These are phyloP conservation scores for Podospora didyma DNA, from an alignment of 495 filamentous ascomycete species.

Conservation along the genomic window DNA sequence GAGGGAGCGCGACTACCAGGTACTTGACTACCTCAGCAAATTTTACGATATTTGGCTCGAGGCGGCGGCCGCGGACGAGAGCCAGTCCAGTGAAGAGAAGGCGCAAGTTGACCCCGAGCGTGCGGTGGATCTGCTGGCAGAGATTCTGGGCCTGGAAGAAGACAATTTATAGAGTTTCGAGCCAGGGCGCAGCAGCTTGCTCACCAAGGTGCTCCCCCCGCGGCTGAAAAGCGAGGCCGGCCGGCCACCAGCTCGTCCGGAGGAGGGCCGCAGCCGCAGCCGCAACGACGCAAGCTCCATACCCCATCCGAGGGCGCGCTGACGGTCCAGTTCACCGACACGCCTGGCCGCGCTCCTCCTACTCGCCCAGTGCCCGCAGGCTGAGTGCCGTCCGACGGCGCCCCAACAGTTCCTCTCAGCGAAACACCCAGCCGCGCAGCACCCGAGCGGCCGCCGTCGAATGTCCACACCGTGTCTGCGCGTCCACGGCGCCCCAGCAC, in stretches of 20 bases:
- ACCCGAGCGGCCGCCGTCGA: neutral
- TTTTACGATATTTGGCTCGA: constrained; percentile 1
- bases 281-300: neutral
- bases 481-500: neutral
- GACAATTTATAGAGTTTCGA: constrained; percentile 1
- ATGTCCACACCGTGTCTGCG: neutral
- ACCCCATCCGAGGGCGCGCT: neutral
- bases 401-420: constrained; percentile 1
- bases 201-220: neutral
- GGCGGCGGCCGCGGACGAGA: constrained; percentile 1
- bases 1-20: neutral
- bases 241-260: neutral
- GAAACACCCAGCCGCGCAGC: neutral
- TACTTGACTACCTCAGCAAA: constrained; percentile 1
- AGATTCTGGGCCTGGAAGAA: neutral
- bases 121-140: constrained; percentile 1
- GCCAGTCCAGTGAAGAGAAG: constrained; percentile 1
- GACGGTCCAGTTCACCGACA: neutral
- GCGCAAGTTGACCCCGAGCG: neutral
- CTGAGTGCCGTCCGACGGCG: neutral
- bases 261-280: neutral
- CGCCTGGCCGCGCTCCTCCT: neutral
- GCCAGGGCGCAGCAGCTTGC: neutral
- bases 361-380: no score
- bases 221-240: neutral